Base-by-base conservation (phyloP, 495 filamentous ascomycete species). In the Penicillium paradoxum region DNA sequence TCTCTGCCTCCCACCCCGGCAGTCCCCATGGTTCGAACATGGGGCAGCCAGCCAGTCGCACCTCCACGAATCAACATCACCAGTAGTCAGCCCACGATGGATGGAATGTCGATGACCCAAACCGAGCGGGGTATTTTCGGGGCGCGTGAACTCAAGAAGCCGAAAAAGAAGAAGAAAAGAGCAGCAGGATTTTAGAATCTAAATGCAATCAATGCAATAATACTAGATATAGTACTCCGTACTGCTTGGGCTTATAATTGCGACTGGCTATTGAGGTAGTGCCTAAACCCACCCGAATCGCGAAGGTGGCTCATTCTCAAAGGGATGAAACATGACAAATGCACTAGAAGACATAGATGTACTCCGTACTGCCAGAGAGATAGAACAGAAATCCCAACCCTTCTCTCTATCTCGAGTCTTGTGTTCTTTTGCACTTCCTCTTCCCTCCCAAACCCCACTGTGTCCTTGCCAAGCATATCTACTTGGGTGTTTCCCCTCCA, bases 281-380 rank as follows among this genome's bases (percentile, higher is more conserved):
- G n/a, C 3, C 24, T 27, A 7, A 27, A 27, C 7, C 24, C 3
- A 27, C 7, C 24, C 24, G 3, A 27, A 27, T 27, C 21, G 63
- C 54, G 22, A 40, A 63, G 58, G 53, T 60, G 25, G 29, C 49
- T 33, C 29, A 46, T 24, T 41, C 45, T 22, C 30, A 34, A 52
- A 50, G 45, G 49, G 44, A 46, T 51, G 24, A 41, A 39, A 46
- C 27, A 50, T 57, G 56, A 91, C 87, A 62, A 91, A 62, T 62
- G 21, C 17, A 43, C 34, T 37, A 7, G n/a, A n/a, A n/a, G n/a
- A n/a, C n/a, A n/a, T n/a, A n/a, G n/a, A n/a, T n/a, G n/a, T n/a
- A n/a, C n/a, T n/a, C n/a, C n/a, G n/a, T n/a, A n/a, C n/a, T n/a
- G n/a, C n/a, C n/a, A n/a, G n/a, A n/a, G n/a, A n/a, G n/a, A n/a